Base-by-base conservation (phyloP, 371 early-diverging fungal species). In the Mucor velutinosus region DNA sequence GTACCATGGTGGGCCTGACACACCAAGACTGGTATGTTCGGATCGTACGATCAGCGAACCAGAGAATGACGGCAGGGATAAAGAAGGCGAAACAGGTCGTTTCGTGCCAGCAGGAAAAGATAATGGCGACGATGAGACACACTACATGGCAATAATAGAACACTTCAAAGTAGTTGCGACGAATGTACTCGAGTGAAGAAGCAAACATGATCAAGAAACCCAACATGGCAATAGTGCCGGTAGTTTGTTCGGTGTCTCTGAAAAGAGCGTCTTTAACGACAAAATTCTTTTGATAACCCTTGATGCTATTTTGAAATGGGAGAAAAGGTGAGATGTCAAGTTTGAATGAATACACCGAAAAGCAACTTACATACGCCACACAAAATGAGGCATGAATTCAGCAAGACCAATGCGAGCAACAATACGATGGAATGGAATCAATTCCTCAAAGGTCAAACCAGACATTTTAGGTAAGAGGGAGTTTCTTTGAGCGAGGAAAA, bases 351-450 rank as follows among this genome's bases (percentile, higher is more conserved):
- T 11, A 70, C 19, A 43, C 73, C 73, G 1, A 12, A 27, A 43
- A 14, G 17, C 5, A 41, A 71, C 82, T 70, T 78, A 79, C 82
- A 81, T 79, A 43, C 82, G 67, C 65, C 71, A 82, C 17, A 79
- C 76, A 69, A 79, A 74, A 53, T 82, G 82, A 49, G 77, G 75
- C 6, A 82, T 55, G 39, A 72, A 79, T 47, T 79, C 76, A 7
- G 60, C 45, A 27, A 77, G 68, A n/a, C 82, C 82, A 63, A 82
- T 67, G 23, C 79, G 72, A 33, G 79, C 79, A 35, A 82, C 19
- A 73, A 79, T 79, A 7, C 82, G 82, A 65, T 82, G 82, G 60
- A 71, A 79, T 23, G 82, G 82, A 21, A 82, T 71, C 12, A 82
- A 53, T 11, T 70, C 71, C 64, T 82, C 82, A 71, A 79, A 82